phyloP scores from a whole-genome alignment of 352 stramenopile species.

The Phytophthora pistaciae region DNA sequence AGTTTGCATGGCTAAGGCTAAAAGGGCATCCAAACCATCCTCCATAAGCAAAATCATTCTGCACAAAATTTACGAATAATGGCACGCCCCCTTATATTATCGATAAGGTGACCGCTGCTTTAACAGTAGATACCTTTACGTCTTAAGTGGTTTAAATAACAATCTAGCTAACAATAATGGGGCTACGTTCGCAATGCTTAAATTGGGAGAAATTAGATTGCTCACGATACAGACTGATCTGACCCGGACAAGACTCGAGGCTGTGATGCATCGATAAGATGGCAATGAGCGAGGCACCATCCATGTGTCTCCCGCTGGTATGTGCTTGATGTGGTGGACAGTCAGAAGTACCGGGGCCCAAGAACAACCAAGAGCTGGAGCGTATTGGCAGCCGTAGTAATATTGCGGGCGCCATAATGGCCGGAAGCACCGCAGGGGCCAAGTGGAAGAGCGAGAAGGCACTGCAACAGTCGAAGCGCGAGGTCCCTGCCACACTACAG shows the following conservation, averaged over 20 bases:
- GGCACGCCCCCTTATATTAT: too few species aligned
- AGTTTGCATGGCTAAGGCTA: constrained; percentile 34
- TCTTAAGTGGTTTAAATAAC: too few species aligned
- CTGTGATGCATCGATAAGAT: constrained; percentile 14
- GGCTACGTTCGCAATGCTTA: not conserved
- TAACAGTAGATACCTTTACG: too few species aligned
- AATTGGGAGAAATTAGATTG: not conserved
- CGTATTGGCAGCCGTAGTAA: constrained; percentile 3
- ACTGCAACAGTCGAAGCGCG: constrained; percentile 39
- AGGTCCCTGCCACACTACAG: constrained; percentile 58
- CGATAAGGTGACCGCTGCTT: too few species aligned
- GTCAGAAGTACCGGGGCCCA: constrained; percentile 4
- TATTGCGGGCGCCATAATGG: constrained; percentile 31
- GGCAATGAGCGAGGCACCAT: not conserved
- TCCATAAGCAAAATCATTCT: not conserved
- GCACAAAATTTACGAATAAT: not conserved
- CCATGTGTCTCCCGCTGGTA: not conserved
- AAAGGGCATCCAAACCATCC: not conserved
- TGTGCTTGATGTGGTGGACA: not conserved
- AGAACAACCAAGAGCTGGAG: constrained; percentile 14
- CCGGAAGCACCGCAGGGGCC: constrained; percentile 21
- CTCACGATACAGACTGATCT: constrained; percentile 1
- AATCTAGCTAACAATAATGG: not conserved
- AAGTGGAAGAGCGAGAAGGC: constrained; percentile 59
- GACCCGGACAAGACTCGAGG: constrained; percentile 22